A percentile compares a stretch with the other conserved stretches of the same genome.
Conservation (phyloP, 192 early-diverging fungal species). For the Coemansia sp. region DNA sequence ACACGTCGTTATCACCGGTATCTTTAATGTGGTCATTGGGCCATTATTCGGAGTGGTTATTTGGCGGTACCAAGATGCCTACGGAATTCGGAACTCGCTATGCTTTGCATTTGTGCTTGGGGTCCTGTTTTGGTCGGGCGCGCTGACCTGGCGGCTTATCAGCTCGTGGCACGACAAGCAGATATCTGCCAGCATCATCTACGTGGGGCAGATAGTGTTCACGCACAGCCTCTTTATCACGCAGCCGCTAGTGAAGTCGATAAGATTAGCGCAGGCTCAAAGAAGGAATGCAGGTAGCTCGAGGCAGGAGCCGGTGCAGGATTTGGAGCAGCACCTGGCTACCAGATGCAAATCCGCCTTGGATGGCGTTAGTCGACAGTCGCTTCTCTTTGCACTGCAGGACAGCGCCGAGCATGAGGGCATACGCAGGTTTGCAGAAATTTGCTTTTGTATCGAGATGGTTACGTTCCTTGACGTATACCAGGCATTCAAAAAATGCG, state of each 20-base stretch:
- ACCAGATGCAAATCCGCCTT: background rate
- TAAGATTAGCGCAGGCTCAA: conserved; percentile 14
- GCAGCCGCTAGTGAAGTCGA: conserved; percentile 20
- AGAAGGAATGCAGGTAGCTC: background rate
- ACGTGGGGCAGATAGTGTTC: conserved; percentile 23
- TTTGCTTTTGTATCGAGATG: conserved; percentile 38
- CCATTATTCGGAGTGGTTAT: conserved; percentile 20
- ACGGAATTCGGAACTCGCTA: conserved; percentile 31
- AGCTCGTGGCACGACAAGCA: conserved; percentile 6
- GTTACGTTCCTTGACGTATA: conserved; percentile 38
- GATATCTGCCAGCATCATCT: conserved; percentile 16
- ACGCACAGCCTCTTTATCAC: conserved; percentile 17
- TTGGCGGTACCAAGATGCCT: conserved; percentile 35
- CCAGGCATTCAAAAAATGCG: conserved; percentile 28
- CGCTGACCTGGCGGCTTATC: conserved; percentile 26
- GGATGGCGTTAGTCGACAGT: conserved; percentile 3
- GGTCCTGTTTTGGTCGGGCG: conserved; percentile 14
- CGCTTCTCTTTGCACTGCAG: conserved; percentile 24
- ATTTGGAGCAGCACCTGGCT: background rate
- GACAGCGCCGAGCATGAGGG: conserved; percentile 17
- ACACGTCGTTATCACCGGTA: conserved; percentile 7
- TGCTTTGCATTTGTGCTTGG: conserved; percentile 14
- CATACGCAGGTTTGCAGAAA: conserved; percentile 20
- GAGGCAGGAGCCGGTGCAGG: background rate
- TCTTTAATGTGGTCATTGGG: conserved; percentile 23